Evolutionary conservation across 1,284 basidiomycete species (phyloP), one percentile per base, ranked within the genome.

Genomic region (Rhodotorula sp.): DNA sequence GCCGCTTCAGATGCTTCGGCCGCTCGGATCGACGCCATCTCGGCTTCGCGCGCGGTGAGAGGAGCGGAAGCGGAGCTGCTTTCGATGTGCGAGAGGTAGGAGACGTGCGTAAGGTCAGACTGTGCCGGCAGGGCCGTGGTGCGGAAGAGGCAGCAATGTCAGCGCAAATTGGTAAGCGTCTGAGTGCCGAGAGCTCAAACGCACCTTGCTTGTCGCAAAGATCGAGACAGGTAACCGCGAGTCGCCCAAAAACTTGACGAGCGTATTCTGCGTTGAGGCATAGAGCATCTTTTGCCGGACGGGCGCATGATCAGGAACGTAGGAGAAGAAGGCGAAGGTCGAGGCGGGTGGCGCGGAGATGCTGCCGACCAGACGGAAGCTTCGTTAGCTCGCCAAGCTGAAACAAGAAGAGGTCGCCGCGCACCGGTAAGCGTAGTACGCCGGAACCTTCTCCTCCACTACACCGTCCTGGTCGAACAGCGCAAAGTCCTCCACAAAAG

Each of bases 31-130:
- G 88, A 87, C 1, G 84, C 88, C 68, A 93, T 84, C 77, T 93
- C 92, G 70, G 87, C 85, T 81, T 95, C 92, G 40, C 88, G 85
- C 0, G 86, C 86, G 37, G 88, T 90, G 73, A 94, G 83, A 1
- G 92, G 92, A 67, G 90, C 85, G 1, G 90, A 90, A 0, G 91
- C 90, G 31, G 85, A 82, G 46, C 86, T 80, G 77, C 91, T 89
- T n/a, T 83, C 85, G 64, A 85, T 83, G 77, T 94, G 92, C 40
- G 86, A 85, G n/a, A 83, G 83, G 77, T 94, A 92, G 1, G 89
- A 86, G 6, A 76, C 62, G 11, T 81, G 78, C 0, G 82, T 81
- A 24, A 83, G 78, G 65, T 83, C 81, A 50, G 34, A 28, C 60
- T 61, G 51, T 9, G 24, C 66, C 26, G 40, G 9, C 26, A 13